Evolutionary conservation across 495 filamentous ascomycete species (phyloP).

Genomic region (Aspergillus cristatus): DNA sequence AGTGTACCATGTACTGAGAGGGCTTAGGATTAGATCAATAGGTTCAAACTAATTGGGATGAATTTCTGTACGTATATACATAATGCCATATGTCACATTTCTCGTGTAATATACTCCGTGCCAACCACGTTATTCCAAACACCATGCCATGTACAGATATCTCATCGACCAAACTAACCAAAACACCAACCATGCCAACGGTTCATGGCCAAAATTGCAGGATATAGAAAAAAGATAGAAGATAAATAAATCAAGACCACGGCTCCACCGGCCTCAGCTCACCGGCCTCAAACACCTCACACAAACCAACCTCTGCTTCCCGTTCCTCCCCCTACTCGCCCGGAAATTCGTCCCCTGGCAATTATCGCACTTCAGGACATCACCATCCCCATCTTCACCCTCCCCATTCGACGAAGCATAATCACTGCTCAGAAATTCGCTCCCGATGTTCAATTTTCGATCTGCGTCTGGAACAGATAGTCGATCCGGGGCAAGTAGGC

Average conservation of each 20-base stretch:
- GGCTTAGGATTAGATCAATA: no score
- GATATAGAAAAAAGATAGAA: background rate
- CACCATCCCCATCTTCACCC: slow-evolving; percentile 29
- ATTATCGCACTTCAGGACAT: slow-evolving; percentile 38
- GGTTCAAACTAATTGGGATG: no score
- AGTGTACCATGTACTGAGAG: no score
- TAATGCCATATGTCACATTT: background rate
- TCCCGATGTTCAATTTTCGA: slow-evolving; percentile 26
- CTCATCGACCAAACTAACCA: no score
- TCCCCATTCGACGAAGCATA: slow-evolving; percentile 19
- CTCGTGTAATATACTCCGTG: no score
- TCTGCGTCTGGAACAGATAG: slow-evolving; percentile 17
- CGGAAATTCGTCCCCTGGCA: slow-evolving; percentile 46
- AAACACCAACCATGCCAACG: background rate
- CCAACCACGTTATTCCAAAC: no score
- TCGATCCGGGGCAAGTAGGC: slow-evolving; percentile 20
- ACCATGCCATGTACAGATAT: no score
- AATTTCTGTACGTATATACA: no score
- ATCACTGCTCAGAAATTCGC: slow-evolving; percentile 37
- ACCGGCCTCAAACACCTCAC: slow-evolving; percentile 34
- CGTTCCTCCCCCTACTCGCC: slow-evolving; percentile 34
- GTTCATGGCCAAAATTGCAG: background rate
- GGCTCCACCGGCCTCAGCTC: slow-evolving; percentile 13
- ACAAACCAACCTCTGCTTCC: slow-evolving; percentile 45
- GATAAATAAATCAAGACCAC: background rate